These are phyloP conservation scores for Aspergillus texensis DNA, from an alignment of 2,329 filamentous ascomycete genomes.

Conservation along the genomic window DNA sequence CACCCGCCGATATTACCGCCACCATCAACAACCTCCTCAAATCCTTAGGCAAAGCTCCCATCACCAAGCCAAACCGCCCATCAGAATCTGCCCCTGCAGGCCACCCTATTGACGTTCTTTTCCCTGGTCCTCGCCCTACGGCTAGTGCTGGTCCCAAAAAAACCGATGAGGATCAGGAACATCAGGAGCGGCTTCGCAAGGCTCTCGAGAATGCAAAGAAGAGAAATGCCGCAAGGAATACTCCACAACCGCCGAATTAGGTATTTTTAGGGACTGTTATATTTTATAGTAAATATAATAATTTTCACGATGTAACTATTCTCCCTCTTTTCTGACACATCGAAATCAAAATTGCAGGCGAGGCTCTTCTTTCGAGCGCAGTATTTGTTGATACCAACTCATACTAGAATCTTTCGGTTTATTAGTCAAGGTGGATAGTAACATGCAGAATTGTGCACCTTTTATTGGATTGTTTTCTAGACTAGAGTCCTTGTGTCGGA, in stretches of 20 bases:
- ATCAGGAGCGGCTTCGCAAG: slow-evolving; percentile 51
- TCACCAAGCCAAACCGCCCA: slow-evolving; percentile 18
- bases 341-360: neutral
- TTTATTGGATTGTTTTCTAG: neutral
- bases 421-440: too few species aligned
- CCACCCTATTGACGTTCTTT: slow-evolving; percentile 19
- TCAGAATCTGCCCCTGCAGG: slow-evolving; percentile 14
- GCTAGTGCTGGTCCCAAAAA: slow-evolving; percentile 16
- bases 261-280: neutral
- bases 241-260: slow-evolving; percentile 14
- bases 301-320: slow-evolving; percentile 24
- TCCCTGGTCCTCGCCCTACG: slow-evolving; percentile 31
- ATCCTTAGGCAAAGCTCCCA: slow-evolving; percentile 35
- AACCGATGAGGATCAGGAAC: slow-evolving; percentile 41
- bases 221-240: slow-evolving; percentile 49
- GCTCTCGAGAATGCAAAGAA: slow-evolving; percentile 58
- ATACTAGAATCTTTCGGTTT: too few species aligned
- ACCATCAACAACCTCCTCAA: slow-evolving; percentile 44
- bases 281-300: slow-evolving; percentile 1
- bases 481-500: neutral
- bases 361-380: neutral
- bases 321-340: slow-evolving; percentile 8
- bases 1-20: slow-evolving; percentile 38
- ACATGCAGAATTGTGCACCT: neutral
- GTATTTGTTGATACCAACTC: neutral